Percentiles rank a stretch among this genome's conserved stretches.
These are phyloP conservation scores for Petrea volubilis DNA, from an alignment of 257 asterid species.

Conservation along the genomic window DNA sequence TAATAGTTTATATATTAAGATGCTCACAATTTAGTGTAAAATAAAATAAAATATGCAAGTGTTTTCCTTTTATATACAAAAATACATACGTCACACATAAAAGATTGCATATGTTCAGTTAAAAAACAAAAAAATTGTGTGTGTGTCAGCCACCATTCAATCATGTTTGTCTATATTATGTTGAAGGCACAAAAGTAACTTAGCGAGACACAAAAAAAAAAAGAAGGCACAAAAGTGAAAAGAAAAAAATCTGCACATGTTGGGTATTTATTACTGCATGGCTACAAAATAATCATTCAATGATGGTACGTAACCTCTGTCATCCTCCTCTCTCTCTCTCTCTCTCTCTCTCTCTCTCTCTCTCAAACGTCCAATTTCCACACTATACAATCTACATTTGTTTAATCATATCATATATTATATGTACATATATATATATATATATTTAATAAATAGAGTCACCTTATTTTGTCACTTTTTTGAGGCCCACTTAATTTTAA, in stretches of 20 bases:
- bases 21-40: too few relatives aligned
- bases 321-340: too few relatives aligned
- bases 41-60: too few relatives aligned
- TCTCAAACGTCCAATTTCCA: too few relatives aligned
- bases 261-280: slow-evolving; percentile 4
- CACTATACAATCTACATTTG: not conserved
- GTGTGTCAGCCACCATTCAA: not conserved
- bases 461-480: not conserved
- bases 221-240: not conserved
- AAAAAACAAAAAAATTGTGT: too few relatives aligned
- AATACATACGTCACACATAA: not conserved
- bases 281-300: slow-evolving; percentile 11
- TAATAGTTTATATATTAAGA: too few relatives aligned
- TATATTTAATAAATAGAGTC: not conserved
- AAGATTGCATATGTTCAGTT: too few relatives aligned
- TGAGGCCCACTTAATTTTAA: not conserved
- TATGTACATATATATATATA: too few relatives aligned
- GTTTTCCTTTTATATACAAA: not conserved
- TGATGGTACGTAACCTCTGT: slow-evolving; percentile 7
- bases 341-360: too few relatives aligned
- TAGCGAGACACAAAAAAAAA: too few relatives aligned
- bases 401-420: not conserved
- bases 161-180: slow-evolving; percentile 16
- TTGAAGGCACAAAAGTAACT: not conserved
- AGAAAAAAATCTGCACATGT: not conserved